Evolutionary conservation across 2,329 filamentous ascomycete genomes (phyloP).

Genomic region (Ceratocystis cubensis): DNA sequence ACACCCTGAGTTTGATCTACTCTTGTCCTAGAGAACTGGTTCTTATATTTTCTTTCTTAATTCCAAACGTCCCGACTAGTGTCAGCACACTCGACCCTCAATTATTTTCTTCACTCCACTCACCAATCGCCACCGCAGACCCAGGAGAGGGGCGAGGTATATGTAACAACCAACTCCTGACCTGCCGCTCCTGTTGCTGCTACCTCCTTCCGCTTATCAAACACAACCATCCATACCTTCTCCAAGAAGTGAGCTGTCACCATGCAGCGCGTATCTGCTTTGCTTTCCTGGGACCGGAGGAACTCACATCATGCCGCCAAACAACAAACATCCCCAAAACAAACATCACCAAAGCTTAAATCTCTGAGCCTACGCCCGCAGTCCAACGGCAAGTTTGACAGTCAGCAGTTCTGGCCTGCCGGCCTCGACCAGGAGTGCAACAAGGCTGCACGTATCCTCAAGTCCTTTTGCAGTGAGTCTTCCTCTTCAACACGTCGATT

Average conservation of each 20-base stretch:
- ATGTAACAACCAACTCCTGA: neutral
- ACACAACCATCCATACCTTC: neutral
- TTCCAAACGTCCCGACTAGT: neutral
- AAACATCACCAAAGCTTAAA: slow-evolving; percentile 10
- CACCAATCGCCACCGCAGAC: neutral
- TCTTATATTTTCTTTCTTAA: neutral
- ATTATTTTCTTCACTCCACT: neutral
- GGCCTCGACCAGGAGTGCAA: slow-evolving; percentile 80
- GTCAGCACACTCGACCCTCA: neutral
- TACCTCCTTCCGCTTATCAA: neutral
- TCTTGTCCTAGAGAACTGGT: neutral
- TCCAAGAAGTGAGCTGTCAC: neutral
- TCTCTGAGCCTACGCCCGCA: slow-evolving; percentile 16
- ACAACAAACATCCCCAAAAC: slow-evolving; percentile 19
- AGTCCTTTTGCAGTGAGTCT: slow-evolving; percentile 72
- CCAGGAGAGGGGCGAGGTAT: slow-evolving; percentile 1
- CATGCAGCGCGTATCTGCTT: slow-evolving; percentile 23
- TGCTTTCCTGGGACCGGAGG: slow-evolving; percentile 23
- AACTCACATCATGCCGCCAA: slow-evolving; percentile 21
- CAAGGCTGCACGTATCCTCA: slow-evolving; percentile 78
- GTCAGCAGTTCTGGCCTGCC: slow-evolving; percentile 71
- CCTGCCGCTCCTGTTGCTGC: neutral
- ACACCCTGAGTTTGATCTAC: neutral
- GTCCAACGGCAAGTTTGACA: slow-evolving; percentile 21
- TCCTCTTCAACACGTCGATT: slow-evolving; percentile 12